Evolutionary conservation across 2,329 filamentous ascomycete species (phyloP).

Genomic region (Claviceps fusiformis): DNA sequence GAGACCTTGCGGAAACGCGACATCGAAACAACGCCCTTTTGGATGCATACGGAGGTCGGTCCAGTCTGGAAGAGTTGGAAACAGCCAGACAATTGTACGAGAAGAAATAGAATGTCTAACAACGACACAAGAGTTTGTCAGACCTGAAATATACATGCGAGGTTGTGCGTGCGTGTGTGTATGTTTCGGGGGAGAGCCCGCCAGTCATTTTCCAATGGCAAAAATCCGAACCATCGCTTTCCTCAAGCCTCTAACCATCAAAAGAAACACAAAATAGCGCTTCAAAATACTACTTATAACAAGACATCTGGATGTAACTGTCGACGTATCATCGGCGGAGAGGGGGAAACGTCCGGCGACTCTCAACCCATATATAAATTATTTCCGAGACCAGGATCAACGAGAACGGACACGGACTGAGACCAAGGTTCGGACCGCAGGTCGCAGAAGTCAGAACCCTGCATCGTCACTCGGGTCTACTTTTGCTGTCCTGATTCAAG

Average conservation of each 20-base stretch:
- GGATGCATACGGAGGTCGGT: conserved; percentile 36
- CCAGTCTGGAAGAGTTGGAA: conserved; percentile 34
- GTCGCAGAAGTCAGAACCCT: too few species aligned
- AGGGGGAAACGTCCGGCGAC: too few species aligned
- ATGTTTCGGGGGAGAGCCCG: neutral
- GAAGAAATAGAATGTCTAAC: conserved; percentile 10
- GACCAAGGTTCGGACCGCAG: too few species aligned
- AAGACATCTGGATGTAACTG: too few species aligned
- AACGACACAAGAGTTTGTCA: neutral
- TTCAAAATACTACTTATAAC: neutral
- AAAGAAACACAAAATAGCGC: neutral
- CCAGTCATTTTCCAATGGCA: neutral
- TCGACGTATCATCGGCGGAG: too few species aligned
- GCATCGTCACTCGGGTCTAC: too few species aligned
- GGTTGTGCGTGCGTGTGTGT: neutral
- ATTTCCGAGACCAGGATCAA: too few species aligned
- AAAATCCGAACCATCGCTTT: neutral
- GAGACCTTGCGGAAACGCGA: conserved; percentile 21
- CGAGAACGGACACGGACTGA: too few species aligned
- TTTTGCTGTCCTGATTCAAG: too few species aligned
- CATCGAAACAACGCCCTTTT: conserved; percentile 28
- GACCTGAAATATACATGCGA: neutral
- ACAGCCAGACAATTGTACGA: conserved; percentile 34
- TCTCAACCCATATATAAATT: too few species aligned
- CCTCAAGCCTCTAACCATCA: neutral